phyloP scores from a whole-genome alignment of 805 yeast genomes.

The Schwanniomyces pseudopolymorphus region DNA sequence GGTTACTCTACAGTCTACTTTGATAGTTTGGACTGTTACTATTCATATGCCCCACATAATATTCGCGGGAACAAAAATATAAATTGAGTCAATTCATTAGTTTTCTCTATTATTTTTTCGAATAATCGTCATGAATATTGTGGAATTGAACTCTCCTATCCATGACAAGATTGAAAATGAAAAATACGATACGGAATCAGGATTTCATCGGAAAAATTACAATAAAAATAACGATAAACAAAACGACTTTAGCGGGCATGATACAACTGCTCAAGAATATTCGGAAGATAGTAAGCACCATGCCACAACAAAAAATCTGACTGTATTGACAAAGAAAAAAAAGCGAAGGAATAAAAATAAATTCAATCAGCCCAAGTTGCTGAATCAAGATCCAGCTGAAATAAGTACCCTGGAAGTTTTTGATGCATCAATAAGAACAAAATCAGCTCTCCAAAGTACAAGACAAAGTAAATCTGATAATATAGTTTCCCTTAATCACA shows the following conservation, averaged over 20 bases:
- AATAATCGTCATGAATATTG: not conserved
- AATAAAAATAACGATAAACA: not conserved
- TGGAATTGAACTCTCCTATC: not conserved
- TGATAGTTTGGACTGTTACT: too few species aligned
- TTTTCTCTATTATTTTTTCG: not conserved
- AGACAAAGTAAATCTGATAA: not conserved
- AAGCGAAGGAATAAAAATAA: conserved; percentile 8
- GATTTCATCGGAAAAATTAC: not conserved
- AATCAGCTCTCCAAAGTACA: not conserved
- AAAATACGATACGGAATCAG: not conserved
- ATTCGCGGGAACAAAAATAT: not conserved
- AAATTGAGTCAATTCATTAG: too few species aligned
- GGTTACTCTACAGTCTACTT: too few species aligned
- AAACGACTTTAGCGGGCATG: too few species aligned
- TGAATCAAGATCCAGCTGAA: not conserved
- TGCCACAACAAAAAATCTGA: not conserved
- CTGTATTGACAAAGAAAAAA: conserved; percentile 4
- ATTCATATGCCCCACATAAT: not conserved
- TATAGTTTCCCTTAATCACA: not conserved
- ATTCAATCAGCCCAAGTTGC: not conserved
- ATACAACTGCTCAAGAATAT: not conserved
- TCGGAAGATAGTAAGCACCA: not conserved
- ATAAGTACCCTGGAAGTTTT: not conserved
- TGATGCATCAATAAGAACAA: not conserved
- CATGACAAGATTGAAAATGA: not conserved